Conservation (phyloP, 345 rosid species). For the Noccaea bulbosa region DNA sequence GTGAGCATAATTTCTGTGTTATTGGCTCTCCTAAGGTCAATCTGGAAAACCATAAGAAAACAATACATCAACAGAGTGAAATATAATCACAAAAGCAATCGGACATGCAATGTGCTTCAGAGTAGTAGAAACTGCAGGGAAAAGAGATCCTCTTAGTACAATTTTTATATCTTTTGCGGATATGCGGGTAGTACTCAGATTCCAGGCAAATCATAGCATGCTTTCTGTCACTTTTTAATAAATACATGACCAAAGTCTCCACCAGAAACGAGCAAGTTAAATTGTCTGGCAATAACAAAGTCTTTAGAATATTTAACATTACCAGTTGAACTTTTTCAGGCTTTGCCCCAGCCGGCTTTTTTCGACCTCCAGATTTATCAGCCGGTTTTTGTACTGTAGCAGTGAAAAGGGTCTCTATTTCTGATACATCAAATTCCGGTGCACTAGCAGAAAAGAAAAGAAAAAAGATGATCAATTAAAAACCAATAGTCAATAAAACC, state of each 20-base stretch:
- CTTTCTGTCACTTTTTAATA: conserved; percentile 22
- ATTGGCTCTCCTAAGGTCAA: conserved; percentile 96
- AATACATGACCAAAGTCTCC: conserved; percentile 27
- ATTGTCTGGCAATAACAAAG: conserved; percentile 14
- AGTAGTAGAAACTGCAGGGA: too few relatives aligned
- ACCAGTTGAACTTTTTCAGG: conserved; percentile 89
- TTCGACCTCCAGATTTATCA: conserved; percentile 66
- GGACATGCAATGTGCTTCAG: conserved; percentile 19
- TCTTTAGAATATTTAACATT: conserved; percentile 35
- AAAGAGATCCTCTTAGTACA: background rate
- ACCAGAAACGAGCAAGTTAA: conserved; percentile 21
- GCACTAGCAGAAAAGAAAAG: conserved; percentile 51
- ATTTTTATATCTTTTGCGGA: conserved; percentile 6
- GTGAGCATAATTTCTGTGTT: conserved; percentile 99
- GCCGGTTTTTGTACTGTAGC: conserved; percentile 74
- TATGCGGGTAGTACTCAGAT: conserved; percentile 11
- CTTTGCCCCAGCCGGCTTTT: conserved; percentile 82
- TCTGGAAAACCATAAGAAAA: conserved; percentile 51
- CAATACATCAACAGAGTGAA: conserved; percentile 5
- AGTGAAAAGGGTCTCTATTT: conserved; percentile 91
- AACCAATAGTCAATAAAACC: conserved; percentile 13
- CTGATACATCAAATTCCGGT: conserved; percentile 92
- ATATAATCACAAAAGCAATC: conserved; percentile 13
- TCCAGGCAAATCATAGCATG: conserved; percentile 21
- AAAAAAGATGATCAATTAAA: background rate